These are phyloP conservation scores for Hortiboletus campestris DNA, from an alignment of 768 basidiomycete genomes.

Conservation along the genomic window DNA sequence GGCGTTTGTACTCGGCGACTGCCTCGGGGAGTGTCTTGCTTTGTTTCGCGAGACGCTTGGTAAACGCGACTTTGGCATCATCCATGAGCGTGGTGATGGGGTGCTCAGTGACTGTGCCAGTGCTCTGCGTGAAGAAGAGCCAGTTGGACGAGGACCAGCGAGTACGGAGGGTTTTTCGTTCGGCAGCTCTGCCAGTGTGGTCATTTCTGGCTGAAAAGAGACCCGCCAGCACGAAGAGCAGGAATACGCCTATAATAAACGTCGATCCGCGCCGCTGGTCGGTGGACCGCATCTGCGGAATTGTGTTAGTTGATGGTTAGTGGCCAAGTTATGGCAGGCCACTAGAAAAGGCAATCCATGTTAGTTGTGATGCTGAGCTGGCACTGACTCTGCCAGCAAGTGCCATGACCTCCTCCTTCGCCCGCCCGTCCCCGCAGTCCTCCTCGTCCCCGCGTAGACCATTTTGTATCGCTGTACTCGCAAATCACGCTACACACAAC, in stretches of 20 bases:
- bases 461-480: conserved; percentile 63
- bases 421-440: conserved; percentile 16
- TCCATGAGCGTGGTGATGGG: conserved; percentile 85
- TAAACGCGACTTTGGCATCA: conserved; percentile 75
- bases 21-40: conserved; percentile 78
- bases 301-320: not conserved
- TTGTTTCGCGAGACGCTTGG: conserved; percentile 64
- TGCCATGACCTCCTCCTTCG: conserved; percentile 23
- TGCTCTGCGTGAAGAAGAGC: conserved; percentile 15
- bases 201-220: conserved; percentile 41
- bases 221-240: conserved; percentile 52
- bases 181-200: not conserved
- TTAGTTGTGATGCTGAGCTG: conserved; percentile 10
- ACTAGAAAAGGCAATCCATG: conserved; percentile 23
- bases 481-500: conserved; percentile 54
- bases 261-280: conserved; percentile 35
- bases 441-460: conserved; percentile 39
- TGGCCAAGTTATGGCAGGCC: not conserved
- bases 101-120: conserved; percentile 41
- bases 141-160: conserved; percentile 23
- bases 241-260: conserved; percentile 41
- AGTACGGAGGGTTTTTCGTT: not conserved
- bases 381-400: conserved; percentile 12
- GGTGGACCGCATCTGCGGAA: conserved; percentile 14
- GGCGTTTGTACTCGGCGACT: conserved; percentile 73